Conservation (phyloP, 1,284 basidiomycete species). For the Leucoagaricus sp. region DNA sequence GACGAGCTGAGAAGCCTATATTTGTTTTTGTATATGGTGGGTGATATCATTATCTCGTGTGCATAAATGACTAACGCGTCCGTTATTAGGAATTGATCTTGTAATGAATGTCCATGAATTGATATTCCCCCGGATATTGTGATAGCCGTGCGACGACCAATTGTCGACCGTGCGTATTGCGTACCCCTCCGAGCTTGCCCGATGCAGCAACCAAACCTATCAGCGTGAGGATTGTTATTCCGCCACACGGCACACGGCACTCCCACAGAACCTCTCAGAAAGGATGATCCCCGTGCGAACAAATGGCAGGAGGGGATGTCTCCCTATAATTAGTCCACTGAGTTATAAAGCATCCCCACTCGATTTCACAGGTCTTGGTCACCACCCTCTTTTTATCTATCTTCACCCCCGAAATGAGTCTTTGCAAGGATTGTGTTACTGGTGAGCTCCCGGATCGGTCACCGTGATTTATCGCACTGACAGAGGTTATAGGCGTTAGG, state of each 20-base stretch:
- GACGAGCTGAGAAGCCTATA: conserved; percentile 8
- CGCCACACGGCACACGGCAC: background rate
- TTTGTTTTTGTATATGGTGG: conserved; percentile 7
- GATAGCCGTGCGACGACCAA: background rate
- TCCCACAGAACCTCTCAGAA: background rate
- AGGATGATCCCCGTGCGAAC: background rate
- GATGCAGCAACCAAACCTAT: background rate
- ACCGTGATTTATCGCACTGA: background rate
- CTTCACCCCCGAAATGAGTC: conserved; percentile 39
- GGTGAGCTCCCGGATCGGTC: conserved; percentile 28
- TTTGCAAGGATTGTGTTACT: conserved; percentile 53
- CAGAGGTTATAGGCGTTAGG: conserved; percentile 42
- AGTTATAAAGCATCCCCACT: conserved; percentile 3
- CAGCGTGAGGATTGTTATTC: background rate
- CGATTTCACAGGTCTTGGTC: background rate
- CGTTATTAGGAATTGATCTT: background rate
- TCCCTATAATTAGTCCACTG: background rate
- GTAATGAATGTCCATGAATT: background rate
- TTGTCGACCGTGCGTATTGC: background rate
- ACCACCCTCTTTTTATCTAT: background rate
- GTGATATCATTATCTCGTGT: background rate
- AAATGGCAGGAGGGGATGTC: background rate
- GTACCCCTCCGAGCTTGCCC: background rate
- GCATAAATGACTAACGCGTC: background rate
- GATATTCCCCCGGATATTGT: background rate